These are phyloP conservation scores for Stenogyne calaminthoides DNA, from an alignment of 305 asterid genomes.

Conservation along the genomic window DNA sequence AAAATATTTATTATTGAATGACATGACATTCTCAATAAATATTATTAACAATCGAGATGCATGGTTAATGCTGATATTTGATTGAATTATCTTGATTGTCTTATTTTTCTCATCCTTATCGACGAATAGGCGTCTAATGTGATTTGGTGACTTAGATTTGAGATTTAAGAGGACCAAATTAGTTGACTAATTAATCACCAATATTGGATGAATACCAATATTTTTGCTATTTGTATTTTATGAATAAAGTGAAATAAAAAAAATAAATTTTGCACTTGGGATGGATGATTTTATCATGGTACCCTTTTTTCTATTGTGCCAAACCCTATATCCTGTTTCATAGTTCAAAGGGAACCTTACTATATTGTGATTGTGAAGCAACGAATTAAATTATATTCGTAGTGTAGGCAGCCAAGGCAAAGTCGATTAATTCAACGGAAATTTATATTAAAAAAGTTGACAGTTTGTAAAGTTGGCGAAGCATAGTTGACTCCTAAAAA, in stretches of 20 bases:
- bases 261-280: not conserved
- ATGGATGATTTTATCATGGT: not conserved
- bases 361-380: not conserved
- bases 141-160: too few species aligned
- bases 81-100: too few species aligned
- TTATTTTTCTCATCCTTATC: too few species aligned
- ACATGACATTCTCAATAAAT: too few species aligned
- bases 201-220: too few species aligned
- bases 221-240: too few species aligned
- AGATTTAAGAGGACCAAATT: too few species aligned
- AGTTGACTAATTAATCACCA: too few species aligned
- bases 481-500: slow-evolving; percentile 23
- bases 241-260: too few species aligned
- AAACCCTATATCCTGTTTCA: slow-evolving; percentile 6
- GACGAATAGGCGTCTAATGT: too few species aligned
- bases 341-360: not conserved
- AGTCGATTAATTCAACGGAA: slow-evolving; percentile 14
- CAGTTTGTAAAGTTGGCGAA: not conserved
- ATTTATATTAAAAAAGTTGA: not conserved
- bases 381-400: slow-evolving; percentile 6
- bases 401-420: not conserved
- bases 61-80: too few species aligned
- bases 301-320: not conserved
- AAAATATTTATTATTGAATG: too few species aligned
- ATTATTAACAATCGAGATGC: not conserved